Evolutionary conservation across 768 basidiomycete genomes (phyloP), one percentile per base, ranked within the genome.

Genomic region (Xerocomus potaroensis): DNA sequence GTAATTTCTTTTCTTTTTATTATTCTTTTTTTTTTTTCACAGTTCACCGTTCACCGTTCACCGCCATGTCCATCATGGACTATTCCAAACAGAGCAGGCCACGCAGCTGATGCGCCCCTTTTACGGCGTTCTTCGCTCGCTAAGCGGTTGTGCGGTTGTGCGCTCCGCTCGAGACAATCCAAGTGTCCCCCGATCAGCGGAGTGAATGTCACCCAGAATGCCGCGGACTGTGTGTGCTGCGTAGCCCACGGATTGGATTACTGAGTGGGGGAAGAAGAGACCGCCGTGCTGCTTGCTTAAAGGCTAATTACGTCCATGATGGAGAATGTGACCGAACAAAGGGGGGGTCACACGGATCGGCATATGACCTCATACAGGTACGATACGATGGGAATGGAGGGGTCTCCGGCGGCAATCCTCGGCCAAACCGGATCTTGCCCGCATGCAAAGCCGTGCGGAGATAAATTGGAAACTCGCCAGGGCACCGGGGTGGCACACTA

Each of bases 271-370:
- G n/a, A n/a, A n/a, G n/a, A n/a, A n/a, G n/a, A n/a, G n/a, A n/a
- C n/a, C n/a, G n/a, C n/a, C 15, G 33, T 33, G 49, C 47, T 47
- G 42, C 26, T 66, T 68, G 64, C 56, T 58, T 68, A 66, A 66
- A 66, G 64, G 58, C 66, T 66, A 66, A 66, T 66, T 66, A 66
- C 65, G 65, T 66, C n/a, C n/a, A n/a, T n/a, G 50, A 61, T 46
- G 43, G 34, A 6, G 51, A 57, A 58, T 45, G 48, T 41, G 45
- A 53, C 58, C 43, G 48, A 46, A 61, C 48, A 37, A 12, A 37
- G 19, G 18, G 7, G 14, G 45, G 42, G 48, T 63, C 61, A 53
- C 57, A 64, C 62, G 44, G 62, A 63, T 63, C 60, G 62, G 63
- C 58, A 26, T 50, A 65, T 62, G 60, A 63, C 56, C 54, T 64